Evolutionary conservation across 495 filamentous ascomycete genomes (phyloP).

Genomic region (Lepidopterella palustris): DNA sequence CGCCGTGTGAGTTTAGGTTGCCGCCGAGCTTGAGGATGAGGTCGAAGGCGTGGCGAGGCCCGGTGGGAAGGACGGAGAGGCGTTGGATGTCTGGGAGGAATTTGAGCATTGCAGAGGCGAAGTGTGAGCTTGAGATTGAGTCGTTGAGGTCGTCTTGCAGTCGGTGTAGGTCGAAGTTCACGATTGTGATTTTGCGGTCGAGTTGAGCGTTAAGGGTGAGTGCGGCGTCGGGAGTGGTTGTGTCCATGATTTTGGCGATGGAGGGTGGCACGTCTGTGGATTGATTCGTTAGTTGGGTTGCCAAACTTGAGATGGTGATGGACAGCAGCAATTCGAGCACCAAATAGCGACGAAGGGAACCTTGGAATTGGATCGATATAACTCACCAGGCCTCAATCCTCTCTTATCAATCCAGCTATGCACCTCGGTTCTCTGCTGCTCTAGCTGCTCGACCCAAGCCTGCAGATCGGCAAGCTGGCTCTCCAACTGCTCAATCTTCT

Average conservation of each 20-base stretch:
- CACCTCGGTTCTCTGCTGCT: slow-evolving; percentile 43
- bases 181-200: slow-evolving; percentile 50
- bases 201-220: slow-evolving; percentile 46
- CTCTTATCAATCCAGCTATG: slow-evolving; percentile 49
- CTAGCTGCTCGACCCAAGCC: slow-evolving; percentile 40
- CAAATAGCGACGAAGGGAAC: neutral
- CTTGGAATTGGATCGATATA: neutral
- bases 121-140: slow-evolving; percentile 38
- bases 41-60: slow-evolving; percentile 44
- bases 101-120: slow-evolving; percentile 44
- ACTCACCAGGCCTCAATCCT: slow-evolving; percentile 44
- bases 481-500: slow-evolving; percentile 44
- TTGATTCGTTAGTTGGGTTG: slow-evolving; percentile 14
- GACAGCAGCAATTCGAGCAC: neutral
- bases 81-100: slow-evolving; percentile 44
- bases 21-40: slow-evolving; percentile 48
- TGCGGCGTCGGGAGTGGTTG: slow-evolving; percentile 36
- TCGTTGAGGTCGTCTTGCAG: slow-evolving; percentile 48
- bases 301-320: neutral
- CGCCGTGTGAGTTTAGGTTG: slow-evolving; percentile 47
- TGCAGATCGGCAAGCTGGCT: slow-evolving; percentile 41
- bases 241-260: slow-evolving; percentile 46
- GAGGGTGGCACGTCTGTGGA: slow-evolving; percentile 44
- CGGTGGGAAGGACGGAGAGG: slow-evolving; percentile 39
- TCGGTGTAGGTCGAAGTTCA: slow-evolving; percentile 50